These are phyloP conservation scores for Rhizopogon vulgaris DNA, from an alignment of 768 basidiomycete genomes.

Conservation along the genomic window DNA sequence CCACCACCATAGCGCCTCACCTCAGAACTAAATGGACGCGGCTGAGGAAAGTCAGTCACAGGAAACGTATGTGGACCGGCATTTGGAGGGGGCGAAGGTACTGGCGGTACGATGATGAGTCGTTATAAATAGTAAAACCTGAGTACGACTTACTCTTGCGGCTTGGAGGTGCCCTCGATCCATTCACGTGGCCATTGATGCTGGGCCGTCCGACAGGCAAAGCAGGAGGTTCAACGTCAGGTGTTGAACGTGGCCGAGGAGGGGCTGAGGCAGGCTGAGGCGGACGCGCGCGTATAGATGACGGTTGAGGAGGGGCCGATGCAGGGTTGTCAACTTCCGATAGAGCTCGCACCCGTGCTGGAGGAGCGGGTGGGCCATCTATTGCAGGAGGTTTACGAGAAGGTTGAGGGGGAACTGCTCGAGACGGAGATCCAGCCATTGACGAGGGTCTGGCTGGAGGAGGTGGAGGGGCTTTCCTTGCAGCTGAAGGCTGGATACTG, in stretches of 20 bases:
- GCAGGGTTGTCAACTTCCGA: slow-evolving; percentile 36
- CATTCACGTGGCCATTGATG: slow-evolving; percentile 20
- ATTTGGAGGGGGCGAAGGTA: slow-evolving; percentile 54
- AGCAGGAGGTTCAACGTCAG: slow-evolving; percentile 16
- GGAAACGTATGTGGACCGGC: slow-evolving; percentile 71
- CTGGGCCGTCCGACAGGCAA: slow-evolving; percentile 5
- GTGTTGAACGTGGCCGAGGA: slow-evolving; percentile 20
- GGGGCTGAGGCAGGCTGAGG: slow-evolving; percentile 10
- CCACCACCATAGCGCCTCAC: slow-evolving; percentile 59
- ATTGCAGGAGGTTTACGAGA: slow-evolving; percentile 28
- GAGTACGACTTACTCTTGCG: slow-evolving; percentile 41
- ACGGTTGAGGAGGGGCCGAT: slow-evolving; percentile 9
- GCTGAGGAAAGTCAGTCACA: slow-evolving; percentile 71
- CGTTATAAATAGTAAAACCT: not conserved
- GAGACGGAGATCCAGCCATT: slow-evolving; percentile 19
- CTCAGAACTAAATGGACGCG: slow-evolving; percentile 50
- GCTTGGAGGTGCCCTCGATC: slow-evolving; percentile 28
- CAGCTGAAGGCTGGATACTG: slow-evolving; percentile 32
- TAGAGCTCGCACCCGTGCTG: slow-evolving; percentile 35
- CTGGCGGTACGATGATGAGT: slow-evolving; percentile 23
- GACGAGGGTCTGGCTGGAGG: slow-evolving; percentile 40
- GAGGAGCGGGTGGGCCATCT: slow-evolving; percentile 25
- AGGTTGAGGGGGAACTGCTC: slow-evolving; percentile 35
- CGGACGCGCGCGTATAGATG: slow-evolving; percentile 6
- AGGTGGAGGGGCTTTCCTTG: slow-evolving; percentile 35